A percentile compares a stretch with the other conserved stretches of the same genome.
phyloP scores from a whole-genome alignment of 495 filamentous ascomycete species.

The Neurospora discreta region DNA sequence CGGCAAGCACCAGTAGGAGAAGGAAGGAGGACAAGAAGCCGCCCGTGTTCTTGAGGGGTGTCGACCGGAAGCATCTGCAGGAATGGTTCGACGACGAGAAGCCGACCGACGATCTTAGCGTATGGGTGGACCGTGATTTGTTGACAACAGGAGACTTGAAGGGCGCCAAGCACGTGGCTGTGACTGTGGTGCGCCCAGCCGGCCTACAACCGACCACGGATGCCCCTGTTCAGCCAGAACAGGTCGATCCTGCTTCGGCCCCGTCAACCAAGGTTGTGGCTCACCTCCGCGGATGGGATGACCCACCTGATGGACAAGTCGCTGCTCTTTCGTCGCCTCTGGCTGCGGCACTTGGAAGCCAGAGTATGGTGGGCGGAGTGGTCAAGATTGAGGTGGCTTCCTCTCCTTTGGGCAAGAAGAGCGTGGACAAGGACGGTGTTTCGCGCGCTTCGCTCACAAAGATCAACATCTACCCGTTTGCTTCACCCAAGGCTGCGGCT shows the following conservation, averaged over 20 bases:
- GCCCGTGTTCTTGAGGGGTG: slow-evolving; percentile 62
- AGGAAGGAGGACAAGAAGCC: slow-evolving; percentile 52
- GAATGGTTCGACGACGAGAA: slow-evolving; percentile 63
- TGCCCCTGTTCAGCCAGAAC: slow-evolving; percentile 56
- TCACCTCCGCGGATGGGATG: slow-evolving; percentile 64
- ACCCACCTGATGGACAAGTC: slow-evolving; percentile 72
- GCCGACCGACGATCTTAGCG: slow-evolving; percentile 49
- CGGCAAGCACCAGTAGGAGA: slow-evolving; percentile 51
- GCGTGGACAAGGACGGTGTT: slow-evolving; percentile 16
- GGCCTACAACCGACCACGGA: slow-evolving; percentile 66
- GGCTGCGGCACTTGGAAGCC: slow-evolving; percentile 55
- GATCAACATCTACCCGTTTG: slow-evolving; percentile 73
- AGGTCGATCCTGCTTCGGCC: slow-evolving; percentile 46
- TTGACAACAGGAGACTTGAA: slow-evolving; percentile 56
- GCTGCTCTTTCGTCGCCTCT: slow-evolving; percentile 65
- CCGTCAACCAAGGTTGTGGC: slow-evolving; percentile 65
- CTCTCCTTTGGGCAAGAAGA: slow-evolving; percentile 22
- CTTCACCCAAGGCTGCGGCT: slow-evolving; percentile 38
- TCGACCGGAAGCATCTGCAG: slow-evolving; percentile 53
- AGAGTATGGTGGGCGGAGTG: slow-evolving; percentile 75
- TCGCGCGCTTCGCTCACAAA: slow-evolving; percentile 26
- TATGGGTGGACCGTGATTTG: slow-evolving; percentile 77
- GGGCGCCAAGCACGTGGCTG: slow-evolving; percentile 58
- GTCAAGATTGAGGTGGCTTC: slow-evolving; percentile 63
- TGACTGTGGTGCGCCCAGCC: slow-evolving; percentile 70